Conservation (phyloP, 768 basidiomycete genomes). For the Strobilomyces echinocephalus region DNA sequence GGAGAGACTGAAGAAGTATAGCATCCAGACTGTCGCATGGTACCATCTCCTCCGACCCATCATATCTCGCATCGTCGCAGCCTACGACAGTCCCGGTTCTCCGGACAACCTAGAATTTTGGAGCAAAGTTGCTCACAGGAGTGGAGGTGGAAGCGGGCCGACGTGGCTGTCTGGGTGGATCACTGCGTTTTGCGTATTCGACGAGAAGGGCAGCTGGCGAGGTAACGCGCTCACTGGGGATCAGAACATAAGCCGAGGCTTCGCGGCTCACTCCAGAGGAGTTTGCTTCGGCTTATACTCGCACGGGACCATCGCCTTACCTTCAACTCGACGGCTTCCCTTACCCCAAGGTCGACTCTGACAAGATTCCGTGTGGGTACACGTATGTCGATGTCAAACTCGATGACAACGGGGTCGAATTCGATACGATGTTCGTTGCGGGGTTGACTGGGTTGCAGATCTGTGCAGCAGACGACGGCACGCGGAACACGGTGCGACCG, state of each 20-base stretch:
- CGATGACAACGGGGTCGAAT: too few species aligned
- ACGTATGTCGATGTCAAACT: too few species aligned
- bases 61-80: constrained; percentile 3
- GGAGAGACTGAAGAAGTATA: too few species aligned
- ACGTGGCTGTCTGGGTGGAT: not conserved
- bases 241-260: not conserved
- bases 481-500: too few species aligned
- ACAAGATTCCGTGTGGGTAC: too few species aligned
- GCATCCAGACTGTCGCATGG: too few species aligned
- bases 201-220: not conserved
- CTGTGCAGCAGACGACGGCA: too few species aligned
- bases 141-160: not conserved
- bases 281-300: not conserved
- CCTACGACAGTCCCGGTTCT: not conserved
- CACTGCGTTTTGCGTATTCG: not conserved
- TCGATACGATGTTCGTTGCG: too few species aligned
- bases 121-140: not conserved
- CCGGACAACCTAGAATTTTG: not conserved
- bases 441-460: too few species aligned
- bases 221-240: not conserved
- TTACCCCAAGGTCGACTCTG: not conserved
- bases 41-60: too few species aligned
- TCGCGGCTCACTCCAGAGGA: not conserved
- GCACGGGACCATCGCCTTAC: not conserved
- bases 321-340: not conserved